Base-by-base conservation (phyloP, 768 basidiomycete species). In the Suillus alpinus region DNA sequence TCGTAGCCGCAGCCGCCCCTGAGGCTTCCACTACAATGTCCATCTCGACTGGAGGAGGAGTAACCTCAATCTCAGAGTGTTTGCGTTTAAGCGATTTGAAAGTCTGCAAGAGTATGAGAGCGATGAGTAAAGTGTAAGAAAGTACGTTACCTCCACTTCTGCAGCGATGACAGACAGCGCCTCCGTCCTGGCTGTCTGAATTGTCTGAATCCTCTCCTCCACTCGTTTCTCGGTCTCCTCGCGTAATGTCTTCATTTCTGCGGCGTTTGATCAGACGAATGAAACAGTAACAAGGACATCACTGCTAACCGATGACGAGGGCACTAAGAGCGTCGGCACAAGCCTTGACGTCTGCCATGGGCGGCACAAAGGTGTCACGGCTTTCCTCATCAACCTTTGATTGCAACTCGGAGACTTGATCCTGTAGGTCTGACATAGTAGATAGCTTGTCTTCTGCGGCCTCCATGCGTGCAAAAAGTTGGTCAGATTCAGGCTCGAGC, bases 51-150 rank as follows among this genome's bases (percentile, higher is more conserved):
- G 32, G n/a, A 23, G 31, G 16, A 34, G 59, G 63, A 57, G 67
- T 58, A 1, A 59, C 62, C 1, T 67, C 76, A 41, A 77, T 79
- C 63, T 77, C 78, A 46, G 60, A 65, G 53, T 86, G 86, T 74
- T 89, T 91, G 62, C 88, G 84, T 75, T 91, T 90, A 73, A 80
- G 74, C 56, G 81, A 79, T 62, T 71, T 72, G 62, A 73, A 67
- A 62, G 65, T 69, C 59, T 63, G 59, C 8, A 60, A 32, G 60
- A 16, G 36, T 29, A 63, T 75, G 70, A 70, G 67, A 68, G 64
- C 62, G 51, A 67, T 67, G 41, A 65, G 68, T 66, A 10, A 55
- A 47, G 23, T 49, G 43, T 56, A 53, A 39, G 5, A 18, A 26
- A 68, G 40, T 50, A 63, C 59, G n/a, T 52, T 14, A 63, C 62